A percentile compares a stretch with the other conserved stretches of the same genome.
Conservation (phyloP, 257 asterid species). For the Voacanga thouarsii region DNA sequence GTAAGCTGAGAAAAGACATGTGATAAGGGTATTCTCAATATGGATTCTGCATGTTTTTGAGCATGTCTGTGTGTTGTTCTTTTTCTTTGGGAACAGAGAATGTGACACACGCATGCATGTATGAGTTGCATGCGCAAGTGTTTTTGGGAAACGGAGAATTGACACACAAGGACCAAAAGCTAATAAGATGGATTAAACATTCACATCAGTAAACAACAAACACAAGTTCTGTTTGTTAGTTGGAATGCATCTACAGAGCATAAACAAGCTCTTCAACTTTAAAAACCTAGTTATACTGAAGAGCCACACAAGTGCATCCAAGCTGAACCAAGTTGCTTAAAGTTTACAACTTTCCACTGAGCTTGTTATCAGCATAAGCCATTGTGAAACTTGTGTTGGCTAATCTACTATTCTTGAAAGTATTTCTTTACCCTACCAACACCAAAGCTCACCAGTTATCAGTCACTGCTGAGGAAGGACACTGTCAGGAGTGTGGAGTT, state of each 20-base stretch:
- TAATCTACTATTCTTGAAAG: not conserved
- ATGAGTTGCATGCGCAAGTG: not conserved
- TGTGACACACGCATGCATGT: not conserved
- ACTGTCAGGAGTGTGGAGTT: not conserved
- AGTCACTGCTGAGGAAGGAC: not conserved
- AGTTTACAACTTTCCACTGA: not conserved
- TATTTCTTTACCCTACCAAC: not conserved
- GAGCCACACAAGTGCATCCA: not conserved
- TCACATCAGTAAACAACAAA: not conserved
- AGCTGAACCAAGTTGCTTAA: not conserved
- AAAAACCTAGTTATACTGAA: not conserved
- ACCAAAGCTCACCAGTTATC: too few relatives aligned
- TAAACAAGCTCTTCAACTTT: not conserved
- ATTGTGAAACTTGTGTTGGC: not conserved
- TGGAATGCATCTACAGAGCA: not conserved
- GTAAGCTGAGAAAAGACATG: too few relatives aligned
- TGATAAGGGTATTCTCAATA: constrained; percentile 1
- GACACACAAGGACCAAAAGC: not conserved
- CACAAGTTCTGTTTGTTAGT: not conserved
- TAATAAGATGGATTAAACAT: not conserved
- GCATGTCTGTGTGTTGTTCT: not conserved
- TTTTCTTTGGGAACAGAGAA: not conserved
- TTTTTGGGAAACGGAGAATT: not conserved
- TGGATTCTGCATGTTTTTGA: not conserved
- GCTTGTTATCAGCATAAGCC: not conserved